Conservation (phyloP, 164 flowering plant species). For the Vitis labrusca region DNA sequence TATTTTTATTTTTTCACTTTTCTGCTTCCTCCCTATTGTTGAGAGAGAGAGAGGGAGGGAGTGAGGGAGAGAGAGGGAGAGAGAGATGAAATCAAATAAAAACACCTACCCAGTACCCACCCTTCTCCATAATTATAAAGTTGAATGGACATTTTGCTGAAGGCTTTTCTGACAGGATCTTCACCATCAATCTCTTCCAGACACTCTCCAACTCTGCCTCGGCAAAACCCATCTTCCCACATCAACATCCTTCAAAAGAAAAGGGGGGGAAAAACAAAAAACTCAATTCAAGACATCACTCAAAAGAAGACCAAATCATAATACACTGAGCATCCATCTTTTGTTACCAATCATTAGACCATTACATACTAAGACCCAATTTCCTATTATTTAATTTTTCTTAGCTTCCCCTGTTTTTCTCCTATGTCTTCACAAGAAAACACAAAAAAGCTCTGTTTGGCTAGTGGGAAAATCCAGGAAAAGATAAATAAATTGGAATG, state of each 20-base stretch:
- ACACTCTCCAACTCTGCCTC: conserved; percentile 69
- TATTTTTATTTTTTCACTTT: not conserved
- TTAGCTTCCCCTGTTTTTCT: not conserved
- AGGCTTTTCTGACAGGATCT: conserved; percentile 91
- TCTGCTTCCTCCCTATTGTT: not conserved
- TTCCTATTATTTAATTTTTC: not conserved
- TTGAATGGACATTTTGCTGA: conserved; percentile 99
- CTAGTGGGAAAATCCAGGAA: not conserved
- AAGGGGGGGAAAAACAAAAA: not conserved
- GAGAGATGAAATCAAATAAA: conserved; percentile 11
- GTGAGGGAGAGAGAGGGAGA: conserved; percentile 3
- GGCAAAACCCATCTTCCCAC: conserved; percentile 99
- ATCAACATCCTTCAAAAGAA: conserved; percentile 78
- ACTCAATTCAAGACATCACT: not conserved
- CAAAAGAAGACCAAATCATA: conserved; percentile 1
- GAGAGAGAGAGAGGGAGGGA: not conserved
- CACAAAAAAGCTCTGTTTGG: conserved; percentile 9
- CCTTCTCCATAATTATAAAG: conserved; percentile 99
- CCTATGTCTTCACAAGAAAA: not conserved
- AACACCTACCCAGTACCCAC: conserved; percentile 98
- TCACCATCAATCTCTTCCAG: conserved; percentile 82
- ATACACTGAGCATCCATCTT: conserved; percentile 7
- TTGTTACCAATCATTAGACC: not conserved
- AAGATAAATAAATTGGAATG: not conserved
- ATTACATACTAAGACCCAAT: not conserved